Conservation (phyloP, 2,329 filamentous ascomycete genomes). For the Lachnellula cervina region DNA sequence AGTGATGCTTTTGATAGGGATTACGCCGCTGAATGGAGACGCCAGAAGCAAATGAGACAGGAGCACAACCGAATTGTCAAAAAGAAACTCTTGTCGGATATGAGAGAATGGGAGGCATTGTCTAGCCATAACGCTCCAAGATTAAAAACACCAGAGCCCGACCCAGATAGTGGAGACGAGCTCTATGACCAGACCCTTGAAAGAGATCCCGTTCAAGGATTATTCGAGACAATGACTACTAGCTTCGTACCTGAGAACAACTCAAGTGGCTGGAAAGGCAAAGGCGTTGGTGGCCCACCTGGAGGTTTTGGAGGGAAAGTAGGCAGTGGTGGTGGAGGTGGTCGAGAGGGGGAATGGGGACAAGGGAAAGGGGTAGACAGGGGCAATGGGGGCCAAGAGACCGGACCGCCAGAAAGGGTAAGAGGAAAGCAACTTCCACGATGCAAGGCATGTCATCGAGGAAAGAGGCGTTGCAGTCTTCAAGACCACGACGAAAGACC, state of each 20-base stretch:
- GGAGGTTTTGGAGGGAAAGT: no score
- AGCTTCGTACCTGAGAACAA: not conserved
- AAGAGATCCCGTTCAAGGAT: not conserved
- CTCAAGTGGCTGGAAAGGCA: no score
- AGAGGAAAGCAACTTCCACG: no score
- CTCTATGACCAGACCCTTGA: not conserved
- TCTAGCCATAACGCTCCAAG: conserved; percentile 43
- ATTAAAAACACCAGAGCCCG: conserved; percentile 44
- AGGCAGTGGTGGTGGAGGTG: no score
- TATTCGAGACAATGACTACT: not conserved
- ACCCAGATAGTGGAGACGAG: not conserved
- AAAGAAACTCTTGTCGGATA: not conserved
- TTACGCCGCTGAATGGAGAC: not conserved
- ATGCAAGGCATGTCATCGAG: no score
- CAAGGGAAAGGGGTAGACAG: no score
- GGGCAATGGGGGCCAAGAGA: no score
- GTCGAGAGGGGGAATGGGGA: no score
- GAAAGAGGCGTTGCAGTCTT: no score
- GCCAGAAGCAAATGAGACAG: not conserved
- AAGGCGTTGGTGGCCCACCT: no score
- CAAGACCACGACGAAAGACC: no score
- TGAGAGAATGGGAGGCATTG: conserved; percentile 40
- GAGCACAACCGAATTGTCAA: not conserved
- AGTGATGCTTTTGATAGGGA: not conserved
- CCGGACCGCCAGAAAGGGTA: no score